Base-by-base conservation (phyloP, 176 grass and related monocot genomes). In the Canna indica region DNA sequence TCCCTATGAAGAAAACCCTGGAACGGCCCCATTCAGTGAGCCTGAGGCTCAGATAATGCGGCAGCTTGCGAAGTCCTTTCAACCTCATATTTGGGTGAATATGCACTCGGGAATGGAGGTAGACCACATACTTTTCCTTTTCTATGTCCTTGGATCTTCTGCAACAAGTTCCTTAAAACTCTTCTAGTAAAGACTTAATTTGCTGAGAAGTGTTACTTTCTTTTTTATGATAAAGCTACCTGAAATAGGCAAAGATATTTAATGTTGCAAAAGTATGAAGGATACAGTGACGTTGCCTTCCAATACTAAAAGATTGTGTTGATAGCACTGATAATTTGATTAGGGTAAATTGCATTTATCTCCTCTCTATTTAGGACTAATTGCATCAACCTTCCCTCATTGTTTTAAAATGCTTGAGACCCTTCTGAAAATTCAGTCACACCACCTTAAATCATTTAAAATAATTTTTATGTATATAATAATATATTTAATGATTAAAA, bases 31-130 rank as follows among this genome's bases (percentile, higher is more conserved):
- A 79, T 97, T 99, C 64, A 99, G 94, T 15, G 94, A 99, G 76
- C 94, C 94, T 52, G 94, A 93, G 69, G 80, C 89, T 56, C 89
- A 99, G 82, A 92, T 99, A 29, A 99, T 99, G 86, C 81, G 76
- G 57, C 87, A 87, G 45, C 74, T 99, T 68, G 71, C 94, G n/a
- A 78, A 75, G 53, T 90, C 89, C 54, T 99, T 93, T 75, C 82
- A 90, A 81, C 94, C 94, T 17, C 94, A 99, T 90, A 85, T 99
- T 69, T 99, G 94, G 94, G 82, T 90, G 34, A 90, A 91, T 80
- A 84, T 99, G 68, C 94, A 99, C 71, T 99, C 94, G 67, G 94
- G 94, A 82, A 99, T 93, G 86, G 94, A 99, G 88, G 94, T 93
- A 90, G 56, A 12, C 31, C 60, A 54, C 57, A 60, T 13, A 72